A percentile compares a stretch with the other conserved stretches of the same genome.
Conservation (phyloP, 768 basidiomycete genomes). For the Tulasnella sp. region DNA sequence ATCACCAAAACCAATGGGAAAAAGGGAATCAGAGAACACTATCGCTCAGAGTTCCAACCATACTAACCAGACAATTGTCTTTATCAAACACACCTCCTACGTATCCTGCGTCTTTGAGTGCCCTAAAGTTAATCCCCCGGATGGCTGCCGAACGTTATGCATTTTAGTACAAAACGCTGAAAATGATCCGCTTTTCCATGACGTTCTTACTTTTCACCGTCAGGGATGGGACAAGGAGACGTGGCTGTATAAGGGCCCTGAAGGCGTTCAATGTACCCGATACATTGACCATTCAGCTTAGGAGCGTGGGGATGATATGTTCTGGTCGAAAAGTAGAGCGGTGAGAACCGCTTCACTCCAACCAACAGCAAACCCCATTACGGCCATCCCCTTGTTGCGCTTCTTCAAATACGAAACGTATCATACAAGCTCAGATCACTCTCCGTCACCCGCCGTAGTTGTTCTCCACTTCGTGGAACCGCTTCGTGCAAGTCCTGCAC, state of each 20-base stretch:
- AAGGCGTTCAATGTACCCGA: conserved; percentile 13
- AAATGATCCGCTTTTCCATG: background rate
- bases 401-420: no score
- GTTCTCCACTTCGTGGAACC: no score
- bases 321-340: no score
- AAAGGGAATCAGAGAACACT: no score
- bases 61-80: conserved; percentile 85
- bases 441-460: no score
- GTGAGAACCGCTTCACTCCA: no score
- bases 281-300: background rate
- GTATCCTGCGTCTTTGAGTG: conserved; percentile 65
- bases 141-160: conserved; percentile 41
- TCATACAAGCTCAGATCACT: no score
- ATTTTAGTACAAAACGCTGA: background rate
- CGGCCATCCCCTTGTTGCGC: no score
- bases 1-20: no score
- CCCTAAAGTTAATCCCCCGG: conserved; percentile 68
- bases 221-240: conserved; percentile 56
- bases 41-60: background rate
- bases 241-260: conserved; percentile 41
- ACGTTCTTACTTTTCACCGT: conserved; percentile 49
- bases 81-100: conserved; percentile 93
- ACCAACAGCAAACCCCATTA: no score
- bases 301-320: no score
- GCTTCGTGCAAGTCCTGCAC: no score